Percentiles rank a stretch among this genome's conserved stretches.
phyloP scores from a whole-genome alignment of 148 eudicot genomes.

The Persicaria tinctoria region DNA sequence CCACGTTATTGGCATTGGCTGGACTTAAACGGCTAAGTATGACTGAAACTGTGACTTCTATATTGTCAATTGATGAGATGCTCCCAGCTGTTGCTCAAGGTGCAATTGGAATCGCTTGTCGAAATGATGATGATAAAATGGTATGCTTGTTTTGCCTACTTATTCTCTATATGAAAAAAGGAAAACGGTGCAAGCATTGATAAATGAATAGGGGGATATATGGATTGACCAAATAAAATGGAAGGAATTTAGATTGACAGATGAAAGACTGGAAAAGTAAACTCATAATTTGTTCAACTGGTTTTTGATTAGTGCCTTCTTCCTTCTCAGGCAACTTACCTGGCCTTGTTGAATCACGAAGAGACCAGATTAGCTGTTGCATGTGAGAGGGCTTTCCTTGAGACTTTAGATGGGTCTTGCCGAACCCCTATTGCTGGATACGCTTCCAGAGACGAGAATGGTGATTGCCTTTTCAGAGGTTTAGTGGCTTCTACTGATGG shows the following conservation, averaged over 20 bases:
- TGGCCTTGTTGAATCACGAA: constrained; percentile 81
- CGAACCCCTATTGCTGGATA: constrained; percentile 98
- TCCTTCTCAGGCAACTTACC: constrained; percentile 47
- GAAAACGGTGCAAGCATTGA: not conserved
- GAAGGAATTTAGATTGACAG: not conserved
- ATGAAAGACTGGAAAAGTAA: not conserved
- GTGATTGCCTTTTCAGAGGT: constrained; percentile 73
- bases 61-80: constrained; percentile 87
- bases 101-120: constrained; percentile 94
- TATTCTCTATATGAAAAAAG: not conserved
- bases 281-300: not conserved
- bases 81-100: constrained; percentile 99
- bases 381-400: constrained; percentile 82
- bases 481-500: constrained; percentile 94
- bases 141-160: constrained; percentile 26
- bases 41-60: constrained; percentile 74
- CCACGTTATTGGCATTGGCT: constrained; percentile 85
- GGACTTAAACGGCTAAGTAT: constrained; percentile 79
- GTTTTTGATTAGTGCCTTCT: not conserved
- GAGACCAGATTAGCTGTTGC: constrained; percentile 89
- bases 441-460: constrained; percentile 59
- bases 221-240: not conserved
- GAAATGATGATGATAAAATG: constrained; percentile 74
- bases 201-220: not conserved
- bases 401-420: constrained; percentile 77